Base-by-base conservation (phyloP, 1,284 basidiomycete species). In the Exobasidium cylindrosporum region DNA sequence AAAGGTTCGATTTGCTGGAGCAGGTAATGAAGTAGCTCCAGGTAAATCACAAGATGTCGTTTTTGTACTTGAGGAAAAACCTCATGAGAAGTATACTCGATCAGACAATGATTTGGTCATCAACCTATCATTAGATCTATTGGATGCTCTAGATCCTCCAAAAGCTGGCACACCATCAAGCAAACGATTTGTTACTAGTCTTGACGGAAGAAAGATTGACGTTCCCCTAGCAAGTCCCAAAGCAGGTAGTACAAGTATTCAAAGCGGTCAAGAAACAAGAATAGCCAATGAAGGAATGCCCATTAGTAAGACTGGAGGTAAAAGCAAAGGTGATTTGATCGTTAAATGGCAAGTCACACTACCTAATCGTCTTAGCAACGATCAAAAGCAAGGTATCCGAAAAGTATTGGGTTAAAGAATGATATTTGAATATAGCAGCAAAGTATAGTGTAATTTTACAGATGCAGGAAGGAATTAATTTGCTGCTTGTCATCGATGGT, bases 51-150 rank as follows among this genome's bases (percentile, higher is more conserved):
- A 77, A 53, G 77, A 79, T 61, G 60, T 79, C 1, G 77, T 79
- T n/a, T 79, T 79, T 50, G 68, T 79, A 53, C 71, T 79, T 43
- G 73, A 77, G 35, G 76, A 79, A 59, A 78, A 78, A 60, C 69
- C 75, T 11, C 69, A 78, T 44, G 29, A 71, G 1, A 62, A 61
- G 26, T 79, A 73, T 60, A 67, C 60, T 13, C 64, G 77, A n/a
- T 73, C 76, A 11, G 73, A 71, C n/a, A 76, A 79, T 46, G 76
- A 79, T 52, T 63, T 79, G 32, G 59, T 64, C 17, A 29, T 71
- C 3, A 68, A 69, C 1, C 65, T 72, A 21, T 66, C 74, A 1
- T 45, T 79, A 4, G 59, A 66, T 30, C 68, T 79, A 3, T 62
- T 67, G 4, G 77, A 78, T 57, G 77, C 77, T 3, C 63, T 79